A percentile compares a stretch with the other conserved stretches of the same genome.
Evolutionary conservation across 495 filamentous ascomycete species (phyloP).

Genomic region (Terfezia boudieri): DNA sequence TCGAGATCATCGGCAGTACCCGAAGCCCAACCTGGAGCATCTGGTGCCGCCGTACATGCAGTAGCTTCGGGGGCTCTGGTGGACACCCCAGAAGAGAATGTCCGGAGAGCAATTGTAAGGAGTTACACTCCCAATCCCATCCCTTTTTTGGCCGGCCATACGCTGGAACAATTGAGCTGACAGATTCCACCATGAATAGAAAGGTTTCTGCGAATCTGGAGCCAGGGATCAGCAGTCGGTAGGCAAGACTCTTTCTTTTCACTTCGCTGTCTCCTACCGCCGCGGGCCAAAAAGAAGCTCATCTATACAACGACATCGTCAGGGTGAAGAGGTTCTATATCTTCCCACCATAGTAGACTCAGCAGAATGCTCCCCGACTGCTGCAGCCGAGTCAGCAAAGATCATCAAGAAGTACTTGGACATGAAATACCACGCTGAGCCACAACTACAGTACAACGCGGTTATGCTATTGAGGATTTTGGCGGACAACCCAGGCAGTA

Average conservation of each 20-base stretch:
- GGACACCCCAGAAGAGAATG: too few species aligned
- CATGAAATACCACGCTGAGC: slow-evolving; percentile 36
- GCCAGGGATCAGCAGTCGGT: background rate
- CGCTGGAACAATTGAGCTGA: too few species aligned
- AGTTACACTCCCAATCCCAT: too few species aligned
- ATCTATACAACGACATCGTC: background rate
- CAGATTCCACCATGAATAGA: background rate
- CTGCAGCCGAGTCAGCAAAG: slow-evolving; percentile 53
- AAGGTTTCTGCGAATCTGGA: background rate
- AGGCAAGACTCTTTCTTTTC: background rate
- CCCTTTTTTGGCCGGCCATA: too few species aligned
- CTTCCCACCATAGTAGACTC: slow-evolving; percentile 89
- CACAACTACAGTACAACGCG: slow-evolving; percentile 74
- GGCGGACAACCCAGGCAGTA: slow-evolving; percentile 69
- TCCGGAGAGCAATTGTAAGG: too few species aligned
- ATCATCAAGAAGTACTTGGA: slow-evolving; percentile 63
- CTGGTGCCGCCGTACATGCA: too few species aligned
- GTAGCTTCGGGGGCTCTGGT: too few species aligned
- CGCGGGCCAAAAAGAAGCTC: background rate
- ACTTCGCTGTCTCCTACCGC: background rate
- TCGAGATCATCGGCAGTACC: too few species aligned
- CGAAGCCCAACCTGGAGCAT: too few species aligned
- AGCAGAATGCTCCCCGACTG: slow-evolving; percentile 73
- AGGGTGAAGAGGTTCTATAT: slow-evolving; percentile 69
- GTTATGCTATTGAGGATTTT: slow-evolving; percentile 93